Conservation (phyloP, 108 stramenopile species). For the Aurantiochytrium sp. region DNA sequence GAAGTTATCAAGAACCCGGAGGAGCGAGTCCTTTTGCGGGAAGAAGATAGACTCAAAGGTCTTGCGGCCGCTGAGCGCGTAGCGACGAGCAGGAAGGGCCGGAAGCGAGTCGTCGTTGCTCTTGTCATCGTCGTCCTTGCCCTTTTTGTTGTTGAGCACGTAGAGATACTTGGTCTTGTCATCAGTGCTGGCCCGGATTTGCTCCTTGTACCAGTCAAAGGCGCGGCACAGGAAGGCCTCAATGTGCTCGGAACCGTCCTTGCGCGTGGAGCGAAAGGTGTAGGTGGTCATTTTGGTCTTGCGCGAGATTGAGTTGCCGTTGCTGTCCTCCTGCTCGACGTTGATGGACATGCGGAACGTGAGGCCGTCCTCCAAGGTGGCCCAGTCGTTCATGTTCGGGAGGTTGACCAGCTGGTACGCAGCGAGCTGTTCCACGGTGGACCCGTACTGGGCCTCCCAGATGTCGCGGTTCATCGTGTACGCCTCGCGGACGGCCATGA, state of each 20-base stretch:
- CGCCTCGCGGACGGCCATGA: conserved; percentile 41
- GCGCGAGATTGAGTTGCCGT: not conserved
- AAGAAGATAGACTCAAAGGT: conserved; percentile 72
- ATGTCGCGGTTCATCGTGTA: conserved; percentile 22
- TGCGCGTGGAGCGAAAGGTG: conserved; percentile 28
- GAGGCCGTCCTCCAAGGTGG: conserved; percentile 27
- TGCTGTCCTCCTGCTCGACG: not conserved
- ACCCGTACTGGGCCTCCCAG: conserved; percentile 36
- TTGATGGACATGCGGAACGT: conserved; percentile 29
- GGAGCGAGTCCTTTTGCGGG: conserved; percentile 56
- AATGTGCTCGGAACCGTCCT: conserved; percentile 41
- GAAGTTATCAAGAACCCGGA: conserved; percentile 57
- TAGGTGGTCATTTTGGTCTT: conserved; percentile 27
- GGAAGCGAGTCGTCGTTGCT: conserved; percentile 35
- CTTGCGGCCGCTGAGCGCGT: conserved; percentile 67
- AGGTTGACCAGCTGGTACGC: conserved; percentile 27
- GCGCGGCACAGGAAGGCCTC: conserved; percentile 38
- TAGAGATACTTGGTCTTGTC: conserved; percentile 47
- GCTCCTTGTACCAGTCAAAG: conserved; percentile 43
- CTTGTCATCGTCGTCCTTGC: conserved; percentile 7
- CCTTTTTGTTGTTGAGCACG: conserved; percentile 31
- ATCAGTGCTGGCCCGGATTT: conserved; percentile 2
- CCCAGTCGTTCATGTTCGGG: not conserved
- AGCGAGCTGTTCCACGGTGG: conserved; percentile 43
- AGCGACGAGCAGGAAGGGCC: conserved; percentile 38